Conservation (phyloP, 179 eudicot species). For the Silene noctiflora region DNA sequence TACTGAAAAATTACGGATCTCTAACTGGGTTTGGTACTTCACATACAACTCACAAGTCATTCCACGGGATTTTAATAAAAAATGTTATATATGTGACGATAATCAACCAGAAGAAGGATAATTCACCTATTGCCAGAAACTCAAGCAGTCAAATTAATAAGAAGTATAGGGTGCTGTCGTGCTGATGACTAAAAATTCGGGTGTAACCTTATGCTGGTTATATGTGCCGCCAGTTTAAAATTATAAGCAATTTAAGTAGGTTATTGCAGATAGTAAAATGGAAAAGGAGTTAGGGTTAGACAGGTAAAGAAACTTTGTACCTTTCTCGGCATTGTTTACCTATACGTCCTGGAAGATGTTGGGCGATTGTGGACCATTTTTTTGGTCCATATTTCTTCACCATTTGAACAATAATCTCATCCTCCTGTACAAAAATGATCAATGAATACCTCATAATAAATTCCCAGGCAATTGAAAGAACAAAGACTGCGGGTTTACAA, state of each 20-base stretch:
- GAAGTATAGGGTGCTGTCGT: too few relatives aligned
- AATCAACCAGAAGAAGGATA: background rate
- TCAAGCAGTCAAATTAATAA: background rate
- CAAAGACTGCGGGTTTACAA: background rate
- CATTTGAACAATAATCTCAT: constrained; percentile 68
- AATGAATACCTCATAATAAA: background rate
- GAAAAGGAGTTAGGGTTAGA: background rate
- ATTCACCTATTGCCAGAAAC: background rate
- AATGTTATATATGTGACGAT: too few relatives aligned
- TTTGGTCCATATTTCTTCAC: constrained; percentile 84
- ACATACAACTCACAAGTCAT: too few relatives aligned
- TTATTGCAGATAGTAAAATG: background rate
- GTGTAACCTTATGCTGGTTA: background rate
- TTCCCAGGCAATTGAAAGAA: background rate
- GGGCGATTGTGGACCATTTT: constrained; percentile 98
- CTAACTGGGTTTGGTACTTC: background rate
- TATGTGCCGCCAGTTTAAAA: background rate
- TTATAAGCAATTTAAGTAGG: background rate
- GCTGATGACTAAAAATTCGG: background rate
- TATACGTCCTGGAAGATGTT: constrained; percentile 91
- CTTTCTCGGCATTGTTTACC: constrained; percentile 99
- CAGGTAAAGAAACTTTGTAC: constrained; percentile 31
- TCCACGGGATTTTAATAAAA: too few relatives aligned
- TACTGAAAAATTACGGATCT: background rate
- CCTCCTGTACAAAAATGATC: constrained; percentile 52